phyloP scores from a whole-genome alignment of 1,284 basidiomycete genomes.

The Ustilago crameri region DNA sequence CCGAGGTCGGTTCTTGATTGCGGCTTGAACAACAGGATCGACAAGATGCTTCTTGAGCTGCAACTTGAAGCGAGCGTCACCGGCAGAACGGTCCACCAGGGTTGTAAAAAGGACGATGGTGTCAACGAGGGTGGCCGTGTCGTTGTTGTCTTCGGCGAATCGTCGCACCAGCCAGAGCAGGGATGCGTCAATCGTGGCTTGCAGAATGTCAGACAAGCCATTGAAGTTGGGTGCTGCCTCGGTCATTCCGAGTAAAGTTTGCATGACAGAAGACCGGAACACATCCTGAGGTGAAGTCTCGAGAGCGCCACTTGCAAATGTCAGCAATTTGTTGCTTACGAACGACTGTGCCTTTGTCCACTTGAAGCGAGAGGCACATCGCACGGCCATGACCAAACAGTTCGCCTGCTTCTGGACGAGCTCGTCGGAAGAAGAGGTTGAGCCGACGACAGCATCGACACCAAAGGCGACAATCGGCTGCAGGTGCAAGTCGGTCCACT shows the following conservation, averaged over 20 bases:
- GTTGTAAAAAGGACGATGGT: slow-evolving; percentile 26
- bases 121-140: slow-evolving; percentile 38
- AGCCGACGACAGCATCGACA: slow-evolving; percentile 6
- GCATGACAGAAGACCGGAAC: slow-evolving; percentile 19
- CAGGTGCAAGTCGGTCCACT: slow-evolving; percentile 15
- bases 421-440: background rate
- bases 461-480: slow-evolving; percentile 6
- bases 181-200: slow-evolving; percentile 30
- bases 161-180: slow-evolving; percentile 67
- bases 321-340: slow-evolving; percentile 3
- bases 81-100: slow-evolving; percentile 18
- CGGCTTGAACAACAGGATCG: slow-evolving; percentile 79
- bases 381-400: slow-evolving; percentile 13
- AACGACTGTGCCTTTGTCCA: slow-evolving; percentile 14
- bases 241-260: slow-evolving; percentile 16
- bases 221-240: slow-evolving; percentile 11
- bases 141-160: slow-evolving; percentile 68
- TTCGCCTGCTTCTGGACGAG: slow-evolving; percentile 8
- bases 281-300: slow-evolving; percentile 12
- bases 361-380: slow-evolving; percentile 17
- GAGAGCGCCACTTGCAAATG: slow-evolving; percentile 11
- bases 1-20: slow-evolving; percentile 75
- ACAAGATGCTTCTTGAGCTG: slow-evolving; percentile 74
- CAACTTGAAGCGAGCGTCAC: slow-evolving; percentile 2
- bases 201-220: slow-evolving; percentile 18